Evolutionary conservation across 768 basidiomycete species (phyloP).

Genomic region (Russula abietina): DNA sequence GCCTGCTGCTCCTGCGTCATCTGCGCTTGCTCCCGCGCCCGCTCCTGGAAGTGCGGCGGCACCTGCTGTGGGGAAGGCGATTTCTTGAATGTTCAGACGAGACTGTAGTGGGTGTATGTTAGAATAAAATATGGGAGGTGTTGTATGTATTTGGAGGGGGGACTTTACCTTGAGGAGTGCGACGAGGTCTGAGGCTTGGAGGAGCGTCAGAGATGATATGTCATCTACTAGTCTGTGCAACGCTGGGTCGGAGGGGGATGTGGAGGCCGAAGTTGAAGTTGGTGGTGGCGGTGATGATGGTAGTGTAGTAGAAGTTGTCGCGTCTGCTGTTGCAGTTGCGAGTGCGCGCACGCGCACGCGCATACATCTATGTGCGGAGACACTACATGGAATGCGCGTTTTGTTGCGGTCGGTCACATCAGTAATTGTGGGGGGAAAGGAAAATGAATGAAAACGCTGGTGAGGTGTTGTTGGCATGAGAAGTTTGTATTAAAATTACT

Average conservation of each 20-base stretch:
- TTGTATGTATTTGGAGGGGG: too few species aligned
- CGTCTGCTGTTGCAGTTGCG: slow-evolving; percentile 41
- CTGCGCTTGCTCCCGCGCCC: slow-evolving; percentile 43
- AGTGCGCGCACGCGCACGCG: slow-evolving; percentile 11
- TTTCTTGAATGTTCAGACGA: slow-evolving; percentile 93
- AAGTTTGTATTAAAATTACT: too few species aligned
- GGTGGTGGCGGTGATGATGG: slow-evolving; percentile 28
- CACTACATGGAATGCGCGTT: too few species aligned
- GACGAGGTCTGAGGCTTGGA: slow-evolving; percentile 95
- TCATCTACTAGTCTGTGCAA: slow-evolving; percentile 85
- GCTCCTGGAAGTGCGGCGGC: slow-evolving; percentile 43
- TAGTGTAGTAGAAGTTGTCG: slow-evolving; percentile 35
- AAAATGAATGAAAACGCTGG: too few species aligned
- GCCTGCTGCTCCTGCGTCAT: slow-evolving; percentile 34
- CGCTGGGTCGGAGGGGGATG: slow-evolving; percentile 46
- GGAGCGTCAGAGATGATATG: slow-evolving; percentile 79
- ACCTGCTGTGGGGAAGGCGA: slow-evolving; percentile 81
- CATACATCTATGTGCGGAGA: background rate
- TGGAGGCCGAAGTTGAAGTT: slow-evolving; percentile 33
- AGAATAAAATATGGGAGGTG: too few species aligned
- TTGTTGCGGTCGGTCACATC: too few species aligned
- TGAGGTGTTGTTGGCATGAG: too few species aligned
- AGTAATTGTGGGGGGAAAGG: background rate
- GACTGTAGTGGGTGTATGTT: slow-evolving; percentile 43
- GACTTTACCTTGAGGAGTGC: slow-evolving; percentile 71